A percentile compares a stretch with the other conserved stretches of the same genome.
Conservation (phyloP, 2,329 filamentous ascomycete genomes). For the Monilinia polystroma region DNA sequence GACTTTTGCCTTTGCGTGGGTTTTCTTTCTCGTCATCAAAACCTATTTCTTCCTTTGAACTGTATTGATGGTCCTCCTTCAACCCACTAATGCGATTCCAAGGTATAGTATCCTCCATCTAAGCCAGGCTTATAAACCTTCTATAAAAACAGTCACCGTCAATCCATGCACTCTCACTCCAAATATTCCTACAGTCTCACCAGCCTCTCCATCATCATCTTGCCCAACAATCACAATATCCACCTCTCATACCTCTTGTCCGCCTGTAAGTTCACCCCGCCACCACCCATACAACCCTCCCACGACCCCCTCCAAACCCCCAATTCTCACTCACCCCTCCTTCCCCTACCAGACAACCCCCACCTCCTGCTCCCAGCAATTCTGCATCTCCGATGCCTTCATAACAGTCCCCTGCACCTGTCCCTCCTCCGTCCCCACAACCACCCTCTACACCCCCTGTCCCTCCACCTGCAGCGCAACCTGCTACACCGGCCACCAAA, state of each 20-base stretch:
- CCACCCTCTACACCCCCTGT: constrained; percentile 32
- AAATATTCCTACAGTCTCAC: not conserved
- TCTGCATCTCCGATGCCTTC: constrained; percentile 30
- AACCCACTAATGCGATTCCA: not conserved
- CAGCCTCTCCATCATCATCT: constrained; percentile 13
- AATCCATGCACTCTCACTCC: not conserved
- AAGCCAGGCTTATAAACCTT: not conserved
- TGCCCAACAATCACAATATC: constrained; percentile 35
- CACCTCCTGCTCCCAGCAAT: constrained; percentile 15
- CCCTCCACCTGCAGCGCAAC: constrained; percentile 23
- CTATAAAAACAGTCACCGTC: constrained; percentile 8
- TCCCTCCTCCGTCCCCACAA: constrained; percentile 31
- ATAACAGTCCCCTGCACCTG: constrained; percentile 35
- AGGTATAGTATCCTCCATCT: not conserved
- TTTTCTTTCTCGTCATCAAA: not conserved
- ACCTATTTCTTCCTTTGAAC: no score
- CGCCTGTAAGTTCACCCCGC: constrained; percentile 3
- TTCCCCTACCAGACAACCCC: constrained; percentile 19
- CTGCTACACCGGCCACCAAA: constrained; percentile 25
- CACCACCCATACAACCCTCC: not conserved
- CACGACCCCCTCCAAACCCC: not conserved
- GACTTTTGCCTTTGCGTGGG: not conserved
- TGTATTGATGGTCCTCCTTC: not conserved
- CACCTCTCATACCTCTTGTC: constrained; percentile 26
- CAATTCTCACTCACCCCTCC: not conserved